Base-by-base conservation (phyloP, 1,284 basidiomycete genomes). In the Grifola frondosa region DNA sequence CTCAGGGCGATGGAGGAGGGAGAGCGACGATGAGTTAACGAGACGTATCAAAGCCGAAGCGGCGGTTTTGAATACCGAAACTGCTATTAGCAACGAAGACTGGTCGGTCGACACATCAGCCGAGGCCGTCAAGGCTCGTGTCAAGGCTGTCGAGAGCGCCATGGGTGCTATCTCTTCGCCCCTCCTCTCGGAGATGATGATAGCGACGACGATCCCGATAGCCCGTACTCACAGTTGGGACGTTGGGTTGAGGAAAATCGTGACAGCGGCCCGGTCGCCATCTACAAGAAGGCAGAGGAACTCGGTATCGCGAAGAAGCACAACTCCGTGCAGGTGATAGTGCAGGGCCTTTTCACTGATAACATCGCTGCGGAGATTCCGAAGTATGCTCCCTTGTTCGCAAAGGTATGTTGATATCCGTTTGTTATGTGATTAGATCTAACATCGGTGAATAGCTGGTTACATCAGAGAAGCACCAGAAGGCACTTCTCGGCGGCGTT, bases 261-360 rank as follows among this genome's bases (percentile, higher is more conserved):
- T 34, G 81, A 77, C 32, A 31, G 26, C 23, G 49, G 48, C 15
- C 49, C 54, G 5, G 57, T 57, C 6, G 54, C 54, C 45, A 41
- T 59, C 7, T 59, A 55, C 48, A 59, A 91, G 68, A 93, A 94
- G 72, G 89, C 90, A 4, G 89, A 96, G 63, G 94, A 97, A 49
- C 65, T 95, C 28, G 91, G 90, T 24, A 89, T 99, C 54, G 91
- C 91, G 61, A 95, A 92, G 76, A 99, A 98, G 71, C 92, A 98
- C 77, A 96, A 91, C 77, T 78, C 88, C 1, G 74, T 97, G 23
- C 79, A 91, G 49, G 84, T 95, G 42, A 73, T 99, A 37, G 86
- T 86, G 22, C 88, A 96, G 62, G 79, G 82, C n/a, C 73, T 98
- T 35, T 97, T 98, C 70, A 88, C 87, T 21, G 78, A 81, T 40